phyloP scores from a whole-genome alignment of 805 yeast genomes.

The Maudiozyma serrabonitensis region DNA sequence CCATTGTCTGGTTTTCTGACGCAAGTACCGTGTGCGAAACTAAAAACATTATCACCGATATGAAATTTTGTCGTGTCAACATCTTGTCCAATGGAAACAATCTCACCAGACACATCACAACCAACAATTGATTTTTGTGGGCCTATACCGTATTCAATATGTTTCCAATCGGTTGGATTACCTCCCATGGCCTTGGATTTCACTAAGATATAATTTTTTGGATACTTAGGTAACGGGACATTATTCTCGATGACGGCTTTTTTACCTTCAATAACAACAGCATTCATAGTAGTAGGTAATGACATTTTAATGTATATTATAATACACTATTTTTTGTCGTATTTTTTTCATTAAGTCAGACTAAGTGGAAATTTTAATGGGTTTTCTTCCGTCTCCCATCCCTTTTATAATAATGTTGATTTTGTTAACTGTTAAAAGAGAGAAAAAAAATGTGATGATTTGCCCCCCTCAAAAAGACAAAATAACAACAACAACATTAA shows the following conservation, averaged over 20 bases:
- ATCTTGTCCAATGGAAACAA: slow-evolving; percentile 39
- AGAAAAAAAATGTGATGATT: too few relatives aligned
- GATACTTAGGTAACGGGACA: slow-evolving; percentile 25
- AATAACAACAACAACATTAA: too few relatives aligned
- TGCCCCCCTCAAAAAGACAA: too few relatives aligned
- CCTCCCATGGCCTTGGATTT: slow-evolving; percentile 45
- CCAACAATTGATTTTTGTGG: slow-evolving; percentile 45
- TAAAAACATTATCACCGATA: slow-evolving; percentile 48
- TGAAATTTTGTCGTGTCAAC: slow-evolving; percentile 26
- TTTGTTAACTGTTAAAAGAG: too few relatives aligned
- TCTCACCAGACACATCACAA: slow-evolving; percentile 52
- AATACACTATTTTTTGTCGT: neutral
- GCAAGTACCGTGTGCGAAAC: slow-evolving; percentile 47
- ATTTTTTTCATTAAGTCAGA: neutral
- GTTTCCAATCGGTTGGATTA: slow-evolving; percentile 70
- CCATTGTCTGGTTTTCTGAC: slow-evolving; percentile 38
- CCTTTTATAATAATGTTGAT: too few relatives aligned
- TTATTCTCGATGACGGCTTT: slow-evolving; percentile 20
- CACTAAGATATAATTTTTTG: slow-evolving; percentile 32
- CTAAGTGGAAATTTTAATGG: too few relatives aligned
- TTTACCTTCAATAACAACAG: slow-evolving; percentile 31
- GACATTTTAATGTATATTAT: neutral
- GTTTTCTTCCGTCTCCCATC: too few relatives aligned
- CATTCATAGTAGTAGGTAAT: slow-evolving; percentile 30
- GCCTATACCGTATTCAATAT: slow-evolving; percentile 33